Base-by-base conservation (phyloP, 1,284 basidiomycete genomes). In the Trichosporon ovoides region DNA sequence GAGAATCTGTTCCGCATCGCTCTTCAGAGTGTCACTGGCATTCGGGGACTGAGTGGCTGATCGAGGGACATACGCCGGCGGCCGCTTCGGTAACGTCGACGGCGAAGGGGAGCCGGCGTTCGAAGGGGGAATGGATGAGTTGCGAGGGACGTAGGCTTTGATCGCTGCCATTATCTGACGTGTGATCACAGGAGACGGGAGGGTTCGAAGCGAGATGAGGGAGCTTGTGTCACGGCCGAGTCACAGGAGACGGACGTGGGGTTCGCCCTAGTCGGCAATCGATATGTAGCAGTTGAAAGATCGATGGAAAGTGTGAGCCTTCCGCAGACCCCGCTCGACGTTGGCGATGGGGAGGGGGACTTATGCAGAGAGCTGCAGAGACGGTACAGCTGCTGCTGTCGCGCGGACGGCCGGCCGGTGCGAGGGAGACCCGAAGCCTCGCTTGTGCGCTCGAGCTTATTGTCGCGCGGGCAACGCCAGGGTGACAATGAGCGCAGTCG, bases 1-100 rank as follows among this genome's bases (percentile, higher is more conserved):
- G 31, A 74, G 62, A 7, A 74, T 70, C 16, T 67, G 64, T 19
- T 61, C 59, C 20, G 63, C 63, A 19, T 49, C 57, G 34, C 55
- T 55, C 55, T 65, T 61, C 11, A 68, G 66, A 18, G 64, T 62
- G 13, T 66, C 57, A 18, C 57, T 53, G n/a, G 56, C 19, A 35
- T 18, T 51, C 24, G 38, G 54, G 7, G 54, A 55, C 38, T 49
- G 36, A 18, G 28, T 56, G 11, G 62, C 35, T 1, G 62, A 48
- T 12, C 59, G 59, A 20, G 57, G 57, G 14, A 50, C 48, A 38
- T 56, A 61, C 2, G 60, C 55, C 20, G 43, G 43, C 55, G 56
- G 24, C 2, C 58, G 55, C 36, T 59, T 43, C 14, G 54, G 35
- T 9, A 35, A 33, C 12, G 53, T 46, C 9, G 38, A 51, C 2